phyloP scores from a whole-genome alignment of 345 rosid genomes.

The Hibiscus syriacus region DNA sequence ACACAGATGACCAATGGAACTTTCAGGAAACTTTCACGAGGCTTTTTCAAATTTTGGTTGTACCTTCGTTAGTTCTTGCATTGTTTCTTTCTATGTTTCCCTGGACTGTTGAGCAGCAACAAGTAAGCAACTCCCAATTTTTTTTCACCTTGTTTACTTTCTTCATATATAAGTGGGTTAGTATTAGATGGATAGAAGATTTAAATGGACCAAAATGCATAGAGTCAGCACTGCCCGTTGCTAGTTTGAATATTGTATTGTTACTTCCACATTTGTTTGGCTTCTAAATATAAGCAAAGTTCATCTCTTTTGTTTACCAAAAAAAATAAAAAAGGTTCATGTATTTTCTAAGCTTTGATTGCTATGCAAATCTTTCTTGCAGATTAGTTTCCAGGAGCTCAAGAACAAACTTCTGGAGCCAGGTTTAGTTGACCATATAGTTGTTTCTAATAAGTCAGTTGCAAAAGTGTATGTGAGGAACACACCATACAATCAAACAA shows the following conservation, averaged over 20 bases:
- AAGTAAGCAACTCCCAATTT: slow-evolving; percentile 35
- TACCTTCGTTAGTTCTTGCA: slow-evolving; percentile 50
- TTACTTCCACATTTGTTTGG: not conserved
- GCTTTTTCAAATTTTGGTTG: slow-evolving; percentile 41
- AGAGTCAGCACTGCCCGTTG: not conserved
- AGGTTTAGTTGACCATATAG: slow-evolving; percentile 85
- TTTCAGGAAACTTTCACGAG: slow-evolving; percentile 39
- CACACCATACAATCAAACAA: slow-evolving; percentile 35
- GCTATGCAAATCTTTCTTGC: slow-evolving; percentile 14
- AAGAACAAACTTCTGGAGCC: slow-evolving; percentile 86
- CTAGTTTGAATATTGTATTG: not conserved
- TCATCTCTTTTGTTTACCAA: slow-evolving; percentile 12
- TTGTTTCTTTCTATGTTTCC: slow-evolving; percentile 38
- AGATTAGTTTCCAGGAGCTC: slow-evolving; percentile 98
- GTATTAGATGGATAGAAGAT: not conserved
- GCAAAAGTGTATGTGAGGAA: slow-evolving; percentile 77
- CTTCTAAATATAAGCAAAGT: not conserved
- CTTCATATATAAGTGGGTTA: not conserved
- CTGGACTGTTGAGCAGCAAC: slow-evolving; percentile 47
- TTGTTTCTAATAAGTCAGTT: slow-evolving; percentile 79
- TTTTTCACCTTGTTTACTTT: not conserved
- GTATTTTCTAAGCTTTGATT: not conserved
- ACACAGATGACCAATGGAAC: slow-evolving; percentile 42
- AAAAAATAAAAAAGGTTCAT: no score
- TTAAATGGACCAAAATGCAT: not conserved